Evolutionary conservation across 1,284 basidiomycete genomes (phyloP).

Genomic region (Retiboletus flavoniger): DNA sequence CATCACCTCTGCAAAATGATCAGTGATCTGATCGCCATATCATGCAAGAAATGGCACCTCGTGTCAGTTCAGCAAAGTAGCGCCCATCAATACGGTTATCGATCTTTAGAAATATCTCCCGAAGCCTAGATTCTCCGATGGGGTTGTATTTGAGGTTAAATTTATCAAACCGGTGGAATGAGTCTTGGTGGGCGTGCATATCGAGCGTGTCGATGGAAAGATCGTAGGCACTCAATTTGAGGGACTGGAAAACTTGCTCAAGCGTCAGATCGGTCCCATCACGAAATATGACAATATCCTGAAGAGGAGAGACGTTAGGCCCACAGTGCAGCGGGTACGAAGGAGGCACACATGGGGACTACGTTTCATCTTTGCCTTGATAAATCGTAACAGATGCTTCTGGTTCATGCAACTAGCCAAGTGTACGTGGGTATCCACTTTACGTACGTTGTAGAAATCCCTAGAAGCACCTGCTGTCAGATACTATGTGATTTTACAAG

Average conservation of each 20-base stretch:
- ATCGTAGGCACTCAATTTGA: slow-evolving; percentile 96
- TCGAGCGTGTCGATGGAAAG: slow-evolving; percentile 98
- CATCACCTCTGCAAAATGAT: slow-evolving; percentile 76
- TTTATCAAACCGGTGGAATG: slow-evolving; percentile 97
- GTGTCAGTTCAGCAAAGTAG: slow-evolving; percentile 94
- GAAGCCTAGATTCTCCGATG: slow-evolving; percentile 90
- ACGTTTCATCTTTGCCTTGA: slow-evolving; percentile 95
- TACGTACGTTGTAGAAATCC: slow-evolving; percentile 98
- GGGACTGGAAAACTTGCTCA: slow-evolving; percentile 91
- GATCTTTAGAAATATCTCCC: slow-evolving; percentile 99
- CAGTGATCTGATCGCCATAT: background rate
- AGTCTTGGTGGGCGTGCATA: slow-evolving; percentile 98
- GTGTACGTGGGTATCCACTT: slow-evolving; percentile 98
- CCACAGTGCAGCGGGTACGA: background rate
- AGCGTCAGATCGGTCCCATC: slow-evolving; percentile 90
- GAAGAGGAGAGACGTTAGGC: background rate
- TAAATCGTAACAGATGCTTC: slow-evolving; percentile 98
- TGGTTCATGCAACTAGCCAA: slow-evolving; percentile 99
- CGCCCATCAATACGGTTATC: slow-evolving; percentile 92
- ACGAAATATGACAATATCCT: slow-evolving; percentile 96
- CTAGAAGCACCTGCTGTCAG: slow-evolving; percentile 41
- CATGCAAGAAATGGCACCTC: slow-evolving; percentile 49
- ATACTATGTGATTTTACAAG: slow-evolving; percentile 2
- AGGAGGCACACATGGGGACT: slow-evolving; percentile 58
- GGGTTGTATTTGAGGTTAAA: slow-evolving; percentile 94